Conservation (phyloP, 2,329 filamentous ascomycete species). For the Seiridium cupressi region DNA sequence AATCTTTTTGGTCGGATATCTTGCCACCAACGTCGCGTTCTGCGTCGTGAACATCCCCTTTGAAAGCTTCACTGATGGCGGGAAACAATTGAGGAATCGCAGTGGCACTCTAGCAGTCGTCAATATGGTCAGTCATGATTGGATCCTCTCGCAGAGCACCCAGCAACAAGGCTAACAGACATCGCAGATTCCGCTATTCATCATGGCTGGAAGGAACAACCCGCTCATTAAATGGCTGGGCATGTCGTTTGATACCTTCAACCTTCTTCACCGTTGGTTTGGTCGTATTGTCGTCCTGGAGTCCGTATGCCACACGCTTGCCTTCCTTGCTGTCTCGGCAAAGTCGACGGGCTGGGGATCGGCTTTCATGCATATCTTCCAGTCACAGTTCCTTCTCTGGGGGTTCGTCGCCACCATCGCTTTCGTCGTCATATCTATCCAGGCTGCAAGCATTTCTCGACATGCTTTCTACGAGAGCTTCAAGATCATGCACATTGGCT, state of each 20-base stretch:
- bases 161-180: conserved; percentile 4
- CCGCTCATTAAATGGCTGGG: conserved; percentile 69
- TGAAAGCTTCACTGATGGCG: conserved; percentile 41
- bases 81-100: conserved; percentile 60
- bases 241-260: conserved; percentile 81
- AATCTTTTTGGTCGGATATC: conserved; percentile 64
- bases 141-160: not conserved
- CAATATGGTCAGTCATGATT: conserved; percentile 63
- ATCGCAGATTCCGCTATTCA: conserved; percentile 60
- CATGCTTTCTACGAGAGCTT: conserved; percentile 81
- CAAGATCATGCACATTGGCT: conserved; percentile 67
- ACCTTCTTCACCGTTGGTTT: conserved; percentile 78
- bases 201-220: conserved; percentile 76
- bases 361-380: conserved; percentile 33
- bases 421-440: conserved; percentile 62
- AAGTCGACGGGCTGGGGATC: conserved; percentile 45
- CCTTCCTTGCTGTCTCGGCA: conserved; percentile 50
- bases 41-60: conserved; percentile 68
- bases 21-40: conserved; percentile 74
- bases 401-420: conserved; percentile 63
- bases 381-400: conserved; percentile 50
- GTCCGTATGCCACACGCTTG: conserved; percentile 62
- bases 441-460: conserved; percentile 68
- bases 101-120: conserved; percentile 68
- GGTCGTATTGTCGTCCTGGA: conserved; percentile 74